A percentile compares a stretch with the other conserved stretches of the same genome.
These are phyloP conservation scores for Aureobasidium sp. DNA, from an alignment of 2,329 filamentous ascomycete species.

Conservation along the genomic window DNA sequence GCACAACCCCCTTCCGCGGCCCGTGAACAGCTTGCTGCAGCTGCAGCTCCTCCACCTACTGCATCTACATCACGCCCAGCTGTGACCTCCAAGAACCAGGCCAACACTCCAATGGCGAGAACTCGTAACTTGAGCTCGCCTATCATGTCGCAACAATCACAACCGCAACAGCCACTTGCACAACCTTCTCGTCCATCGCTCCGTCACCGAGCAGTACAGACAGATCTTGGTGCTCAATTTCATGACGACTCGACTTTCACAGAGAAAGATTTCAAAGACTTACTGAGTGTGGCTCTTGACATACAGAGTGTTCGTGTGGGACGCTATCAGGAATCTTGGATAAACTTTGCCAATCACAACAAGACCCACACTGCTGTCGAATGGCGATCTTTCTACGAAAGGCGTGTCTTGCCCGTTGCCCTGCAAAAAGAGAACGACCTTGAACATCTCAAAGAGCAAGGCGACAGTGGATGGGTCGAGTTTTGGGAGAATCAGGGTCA, in stretches of 20 bases:
- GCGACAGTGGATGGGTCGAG: neutral
- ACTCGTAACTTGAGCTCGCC: neutral
- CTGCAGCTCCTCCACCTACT: neutral
- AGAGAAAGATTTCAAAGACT: conserved; percentile 16
- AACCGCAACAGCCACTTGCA: neutral
- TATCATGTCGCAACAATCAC: neutral
- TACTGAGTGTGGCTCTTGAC: conserved; percentile 15
- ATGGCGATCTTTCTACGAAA: conserved; percentile 22
- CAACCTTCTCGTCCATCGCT: neutral
- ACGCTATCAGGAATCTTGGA: conserved; percentile 20
- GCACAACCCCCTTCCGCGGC: too few species aligned
- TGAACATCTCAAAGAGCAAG: neutral
- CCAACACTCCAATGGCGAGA: neutral
- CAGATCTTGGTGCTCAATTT: neutral
- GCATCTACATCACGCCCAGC: neutral
- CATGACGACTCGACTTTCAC: conserved; percentile 23
- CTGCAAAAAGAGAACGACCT: neutral
- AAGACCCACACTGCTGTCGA: conserved; percentile 17
- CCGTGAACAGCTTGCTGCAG: neutral
- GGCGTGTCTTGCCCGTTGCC: conserved; percentile 19
- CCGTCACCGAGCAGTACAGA: neutral
- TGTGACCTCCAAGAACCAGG: neutral
- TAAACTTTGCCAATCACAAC: conserved; percentile 15
- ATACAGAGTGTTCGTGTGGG: conserved; percentile 11
- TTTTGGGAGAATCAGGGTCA: conserved; percentile 9